phyloP scores from a whole-genome alignment of 208 protist species.

The Acanthamoeba royreba region DNA sequence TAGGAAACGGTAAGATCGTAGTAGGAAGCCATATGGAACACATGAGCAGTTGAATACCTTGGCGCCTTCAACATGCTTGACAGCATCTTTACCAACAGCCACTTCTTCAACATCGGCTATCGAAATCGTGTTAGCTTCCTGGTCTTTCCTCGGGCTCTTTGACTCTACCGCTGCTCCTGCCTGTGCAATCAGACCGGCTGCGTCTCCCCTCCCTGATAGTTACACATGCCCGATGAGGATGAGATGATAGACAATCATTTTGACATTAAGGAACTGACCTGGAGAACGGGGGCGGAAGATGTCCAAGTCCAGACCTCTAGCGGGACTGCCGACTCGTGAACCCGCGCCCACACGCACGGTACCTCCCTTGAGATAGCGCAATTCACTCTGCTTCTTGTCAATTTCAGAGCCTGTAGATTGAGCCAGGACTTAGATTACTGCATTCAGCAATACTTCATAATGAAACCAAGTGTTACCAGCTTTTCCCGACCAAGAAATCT shows the following conservation, averaged over 20 bases:
- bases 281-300: not conserved
- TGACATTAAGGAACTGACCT: not conserved
- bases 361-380: not conserved
- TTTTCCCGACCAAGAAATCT: not conserved
- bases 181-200: not conserved
- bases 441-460: not conserved
- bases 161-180: not conserved
- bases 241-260: not conserved
- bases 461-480: not conserved
- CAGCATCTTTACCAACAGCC: not conserved
- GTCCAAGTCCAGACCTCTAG: not conserved
- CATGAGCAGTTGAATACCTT: not conserved
- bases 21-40: not conserved
- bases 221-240: not conserved
- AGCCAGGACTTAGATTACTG: not conserved
- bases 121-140: not conserved
- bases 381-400: not conserved
- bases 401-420: not conserved
- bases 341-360: not conserved
- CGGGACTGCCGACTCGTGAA: not conserved
- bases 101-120: slow-evolving; percentile 22
- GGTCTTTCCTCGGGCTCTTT: not conserved
- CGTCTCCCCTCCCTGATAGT: too few species aligned
- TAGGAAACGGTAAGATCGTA: not conserved
- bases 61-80: not conserved